phyloP scores from a whole-genome alignment of 257 asterid species.

The Solanum dulcamara region DNA sequence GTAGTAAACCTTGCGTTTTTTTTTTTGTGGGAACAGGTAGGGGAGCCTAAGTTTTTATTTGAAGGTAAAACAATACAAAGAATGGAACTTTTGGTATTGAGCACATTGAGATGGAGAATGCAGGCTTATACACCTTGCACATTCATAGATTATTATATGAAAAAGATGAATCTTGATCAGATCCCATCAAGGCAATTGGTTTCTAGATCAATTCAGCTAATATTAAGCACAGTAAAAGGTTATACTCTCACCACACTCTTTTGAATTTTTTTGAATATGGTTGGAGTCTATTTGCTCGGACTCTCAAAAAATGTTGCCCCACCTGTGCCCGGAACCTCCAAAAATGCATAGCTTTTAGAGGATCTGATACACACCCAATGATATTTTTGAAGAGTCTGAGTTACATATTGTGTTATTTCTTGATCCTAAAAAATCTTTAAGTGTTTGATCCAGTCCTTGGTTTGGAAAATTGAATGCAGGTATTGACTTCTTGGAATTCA shows the following conservation, averaged over 20 bases:
- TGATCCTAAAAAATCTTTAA: not conserved
- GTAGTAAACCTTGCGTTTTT: not conserved
- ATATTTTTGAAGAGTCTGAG: not conserved
- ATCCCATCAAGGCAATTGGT: constrained; percentile 17
- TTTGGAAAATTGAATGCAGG: constrained; percentile 53
- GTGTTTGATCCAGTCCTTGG: constrained; percentile 18
- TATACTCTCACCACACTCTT: not conserved
- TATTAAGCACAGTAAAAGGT: constrained; percentile 52
- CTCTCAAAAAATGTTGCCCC: not conserved
- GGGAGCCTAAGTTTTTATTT: constrained; percentile 39
- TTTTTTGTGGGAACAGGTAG: constrained; percentile 30
- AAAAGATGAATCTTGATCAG: constrained; percentile 21
- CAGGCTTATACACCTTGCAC: constrained; percentile 51
- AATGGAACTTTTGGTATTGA: constrained; percentile 67
- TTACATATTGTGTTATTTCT: not conserved
- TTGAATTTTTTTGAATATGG: not conserved
- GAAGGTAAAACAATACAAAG: constrained; percentile 47
- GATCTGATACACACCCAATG: not conserved
- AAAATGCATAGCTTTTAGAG: not conserved
- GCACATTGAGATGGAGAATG: constrained; percentile 56
- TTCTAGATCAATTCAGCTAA: constrained; percentile 36
- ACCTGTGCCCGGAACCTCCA: not conserved
- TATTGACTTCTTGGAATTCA: constrained; percentile 79
- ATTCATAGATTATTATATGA: constrained; percentile 45
- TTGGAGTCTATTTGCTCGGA: not conserved